Conservation (phyloP, 768 basidiomycete species). For the Rhodosporidiobolus odoratus region DNA sequence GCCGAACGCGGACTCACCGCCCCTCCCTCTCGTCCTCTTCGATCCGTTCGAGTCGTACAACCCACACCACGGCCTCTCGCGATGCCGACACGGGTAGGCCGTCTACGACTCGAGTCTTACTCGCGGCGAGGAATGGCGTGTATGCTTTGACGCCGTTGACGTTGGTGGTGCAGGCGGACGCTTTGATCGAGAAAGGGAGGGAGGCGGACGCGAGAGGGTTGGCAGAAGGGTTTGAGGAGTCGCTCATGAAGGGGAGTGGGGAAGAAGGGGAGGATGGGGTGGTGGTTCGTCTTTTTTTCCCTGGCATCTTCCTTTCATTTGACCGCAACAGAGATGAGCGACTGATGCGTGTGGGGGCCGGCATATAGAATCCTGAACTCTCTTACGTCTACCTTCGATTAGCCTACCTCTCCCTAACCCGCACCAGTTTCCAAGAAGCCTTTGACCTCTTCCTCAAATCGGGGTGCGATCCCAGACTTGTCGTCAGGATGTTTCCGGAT, state of each 20-base stretch:
- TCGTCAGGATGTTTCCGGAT: constrained; percentile 31
- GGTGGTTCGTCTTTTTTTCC: not conserved
- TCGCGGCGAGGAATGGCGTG: constrained; percentile 28
- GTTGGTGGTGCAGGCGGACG: constrained; percentile 38
- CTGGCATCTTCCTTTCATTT: not conserved
- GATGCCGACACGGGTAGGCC: not conserved
- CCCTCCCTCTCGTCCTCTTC: not conserved
- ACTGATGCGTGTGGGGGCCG: not conserved
- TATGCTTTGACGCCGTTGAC: constrained; percentile 29
- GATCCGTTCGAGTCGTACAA: not conserved
- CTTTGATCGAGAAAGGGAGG: constrained; percentile 29
- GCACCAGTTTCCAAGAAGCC: constrained; percentile 3
- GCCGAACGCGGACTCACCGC: not conserved
- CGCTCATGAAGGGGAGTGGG: not conserved
- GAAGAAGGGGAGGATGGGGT: not conserved
- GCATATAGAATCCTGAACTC: constrained; percentile 12
- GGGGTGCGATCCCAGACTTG: constrained; percentile 23
- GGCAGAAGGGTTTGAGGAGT: constrained; percentile 1
- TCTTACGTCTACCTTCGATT: constrained; percentile 30
- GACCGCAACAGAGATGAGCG: not conserved
- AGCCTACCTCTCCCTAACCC: constrained; percentile 8
- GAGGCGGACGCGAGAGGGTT: constrained; percentile 28
- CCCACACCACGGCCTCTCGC: too few relatives aligned
- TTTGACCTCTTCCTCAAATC: constrained; percentile 21
- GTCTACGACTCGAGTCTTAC: constrained; percentile 5